A percentile compares a stretch with the other conserved stretches of the same genome.
Conservation (phyloP, 2,329 filamentous ascomycete genomes). For the Trichoderma guizhouense region DNA sequence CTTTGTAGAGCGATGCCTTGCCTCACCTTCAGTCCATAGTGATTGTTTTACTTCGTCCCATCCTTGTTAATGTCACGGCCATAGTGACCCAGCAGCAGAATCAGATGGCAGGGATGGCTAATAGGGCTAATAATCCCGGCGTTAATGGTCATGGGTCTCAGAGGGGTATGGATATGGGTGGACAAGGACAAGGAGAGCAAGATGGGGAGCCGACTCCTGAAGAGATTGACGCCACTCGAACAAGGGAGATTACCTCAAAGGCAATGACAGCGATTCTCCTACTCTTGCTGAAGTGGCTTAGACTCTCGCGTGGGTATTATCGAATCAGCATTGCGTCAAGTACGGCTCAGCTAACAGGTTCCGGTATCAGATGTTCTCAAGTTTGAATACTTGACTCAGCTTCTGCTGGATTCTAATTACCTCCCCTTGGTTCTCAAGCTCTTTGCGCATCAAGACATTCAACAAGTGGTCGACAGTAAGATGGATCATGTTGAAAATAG, state of each 20-base stretch:
- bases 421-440: slow-evolving; percentile 88
- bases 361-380: slow-evolving; percentile 72
- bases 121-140: slow-evolving; percentile 38
- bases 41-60: slow-evolving; percentile 86
- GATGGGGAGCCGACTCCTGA: slow-evolving; percentile 57
- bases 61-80: slow-evolving; percentile 84
- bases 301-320: slow-evolving; percentile 72
- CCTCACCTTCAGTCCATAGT: slow-evolving; percentile 89
- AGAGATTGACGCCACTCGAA: slow-evolving; percentile 76
- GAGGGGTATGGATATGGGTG: slow-evolving; percentile 32
- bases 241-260: slow-evolving; percentile 84
- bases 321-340: neutral
- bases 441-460: slow-evolving; percentile 90
- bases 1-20: slow-evolving; percentile 61
- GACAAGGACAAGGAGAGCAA: slow-evolving; percentile 35
- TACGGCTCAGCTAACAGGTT: neutral
- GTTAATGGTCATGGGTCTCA: slow-evolving; percentile 36
- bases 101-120: slow-evolving; percentile 42
- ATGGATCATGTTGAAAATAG: slow-evolving; percentile 79
- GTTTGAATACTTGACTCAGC: slow-evolving; percentile 91
- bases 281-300: slow-evolving; percentile 93
- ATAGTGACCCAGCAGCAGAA: slow-evolving; percentile 54
- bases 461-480: slow-evolving; percentile 81
- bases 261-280: slow-evolving; percentile 87
- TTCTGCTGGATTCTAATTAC: slow-evolving; percentile 93